Conservation (phyloP, 2,329 filamentous ascomycete species). For the Colletotrichum sp. region DNA sequence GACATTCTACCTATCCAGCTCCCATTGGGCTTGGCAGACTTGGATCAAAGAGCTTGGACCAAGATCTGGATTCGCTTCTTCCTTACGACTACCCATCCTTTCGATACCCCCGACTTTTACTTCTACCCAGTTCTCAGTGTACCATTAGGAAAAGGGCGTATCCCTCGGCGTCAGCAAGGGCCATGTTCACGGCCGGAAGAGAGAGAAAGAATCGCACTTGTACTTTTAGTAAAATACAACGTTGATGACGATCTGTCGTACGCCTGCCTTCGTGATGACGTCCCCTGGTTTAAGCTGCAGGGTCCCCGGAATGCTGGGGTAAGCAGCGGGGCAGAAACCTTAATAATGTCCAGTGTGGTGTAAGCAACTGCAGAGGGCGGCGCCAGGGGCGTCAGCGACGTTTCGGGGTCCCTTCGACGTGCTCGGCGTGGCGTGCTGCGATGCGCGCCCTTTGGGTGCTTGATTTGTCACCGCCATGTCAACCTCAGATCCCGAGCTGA, state of each 20-base stretch:
- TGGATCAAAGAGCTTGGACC: background rate
- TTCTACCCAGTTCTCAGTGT: constrained; percentile 16
- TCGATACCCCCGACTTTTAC: constrained; percentile 19
- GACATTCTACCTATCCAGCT: background rate
- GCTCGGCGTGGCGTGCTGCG: background rate
- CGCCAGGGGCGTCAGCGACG: background rate
- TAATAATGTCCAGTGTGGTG: background rate
- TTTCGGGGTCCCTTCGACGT: background rate
- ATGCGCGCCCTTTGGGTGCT: background rate
- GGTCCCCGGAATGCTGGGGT: background rate
- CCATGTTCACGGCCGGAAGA: background rate
- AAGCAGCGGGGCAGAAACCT: background rate
- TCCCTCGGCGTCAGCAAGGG: background rate
- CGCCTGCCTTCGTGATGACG: background rate
- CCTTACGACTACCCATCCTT: constrained; percentile 7
- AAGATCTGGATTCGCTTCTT: background rate
- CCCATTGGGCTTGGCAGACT: background rate
- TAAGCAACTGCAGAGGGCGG: background rate
- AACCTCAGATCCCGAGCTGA: background rate
- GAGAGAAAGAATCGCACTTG: background rate
- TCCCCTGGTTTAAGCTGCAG: background rate
- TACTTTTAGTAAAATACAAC: background rate
- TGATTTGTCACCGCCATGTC: constrained; percentile 16
- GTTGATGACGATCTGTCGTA: background rate
- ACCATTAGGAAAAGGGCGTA: background rate